These are phyloP conservation scores for Talaromyces rugulosus DNA, from an alignment of 2,329 filamentous ascomycete species.

Conservation along the genomic window DNA sequence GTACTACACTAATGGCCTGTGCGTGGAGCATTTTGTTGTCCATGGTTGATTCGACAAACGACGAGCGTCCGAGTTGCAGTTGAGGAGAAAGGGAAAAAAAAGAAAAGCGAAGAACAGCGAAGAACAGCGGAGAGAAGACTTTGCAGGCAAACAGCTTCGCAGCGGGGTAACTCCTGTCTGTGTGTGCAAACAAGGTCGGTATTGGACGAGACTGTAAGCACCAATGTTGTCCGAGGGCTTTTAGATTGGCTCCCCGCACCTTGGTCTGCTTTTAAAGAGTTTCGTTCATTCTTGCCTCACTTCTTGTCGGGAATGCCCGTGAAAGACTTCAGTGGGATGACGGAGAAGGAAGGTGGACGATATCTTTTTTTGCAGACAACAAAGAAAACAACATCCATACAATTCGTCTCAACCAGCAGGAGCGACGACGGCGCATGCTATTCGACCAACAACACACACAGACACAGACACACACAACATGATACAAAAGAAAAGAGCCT, in stretches of 20 bases:
- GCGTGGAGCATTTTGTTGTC: neutral
- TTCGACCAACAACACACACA: neutral
- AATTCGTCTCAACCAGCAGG: neutral
- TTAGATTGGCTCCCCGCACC: neutral
- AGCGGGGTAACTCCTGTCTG: neutral
- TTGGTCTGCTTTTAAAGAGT: neutral
- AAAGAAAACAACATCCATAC: neutral
- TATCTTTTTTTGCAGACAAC: neutral
- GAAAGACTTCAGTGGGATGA: neutral
- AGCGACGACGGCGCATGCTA: neutral
- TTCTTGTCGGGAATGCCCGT: neutral
- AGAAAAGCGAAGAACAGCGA: neutral
- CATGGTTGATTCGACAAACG: neutral
- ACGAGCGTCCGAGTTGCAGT: neutral
- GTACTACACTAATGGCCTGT: neutral
- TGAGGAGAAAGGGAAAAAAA: neutral
- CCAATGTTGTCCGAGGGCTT: neutral
- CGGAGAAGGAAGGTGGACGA: neutral
- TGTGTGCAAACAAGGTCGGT: neutral
- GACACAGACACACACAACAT: neutral
- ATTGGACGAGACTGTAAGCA: neutral
- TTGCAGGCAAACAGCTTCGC: neutral
- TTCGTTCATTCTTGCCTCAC: neutral
- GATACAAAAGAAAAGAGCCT: neutral
- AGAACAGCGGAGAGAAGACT: neutral